Conservation (phyloP, 2,329 filamentous ascomycete species). For the Hymenoscyphus scutula region DNA sequence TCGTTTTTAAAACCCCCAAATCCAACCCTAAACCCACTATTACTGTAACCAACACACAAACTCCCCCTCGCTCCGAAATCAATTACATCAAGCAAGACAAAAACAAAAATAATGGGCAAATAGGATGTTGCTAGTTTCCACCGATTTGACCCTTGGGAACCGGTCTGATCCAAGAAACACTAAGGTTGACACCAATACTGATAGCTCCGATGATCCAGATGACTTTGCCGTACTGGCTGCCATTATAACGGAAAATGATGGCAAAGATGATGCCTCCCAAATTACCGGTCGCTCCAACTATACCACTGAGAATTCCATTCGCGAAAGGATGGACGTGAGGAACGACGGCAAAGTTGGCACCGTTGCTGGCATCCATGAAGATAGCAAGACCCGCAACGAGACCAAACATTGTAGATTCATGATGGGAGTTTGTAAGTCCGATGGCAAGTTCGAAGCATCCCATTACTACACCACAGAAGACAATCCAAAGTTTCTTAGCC, state of each 20-base stretch:
- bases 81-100: not conserved
- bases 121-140: not conserved
- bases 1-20: not conserved
- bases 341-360: slow-evolving; percentile 59
- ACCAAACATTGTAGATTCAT: slow-evolving; percentile 66
- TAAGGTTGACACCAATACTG: slow-evolving; percentile 64
- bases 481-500: slow-evolving; percentile 61
- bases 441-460: slow-evolving; percentile 59
- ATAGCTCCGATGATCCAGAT: slow-evolving; percentile 81
- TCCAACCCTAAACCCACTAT: not conserved
- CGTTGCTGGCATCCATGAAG: slow-evolving; percentile 72
- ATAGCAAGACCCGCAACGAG: slow-evolving; percentile 72
- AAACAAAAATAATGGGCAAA: not conserved
- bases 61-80: not conserved
- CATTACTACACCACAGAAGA: slow-evolving; percentile 52
- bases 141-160: slow-evolving; percentile 44
- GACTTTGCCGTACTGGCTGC: slow-evolving; percentile 61
- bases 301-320: slow-evolving; percentile 61
- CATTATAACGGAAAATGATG: slow-evolving; percentile 74
- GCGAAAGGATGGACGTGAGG: slow-evolving; percentile 60
- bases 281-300: slow-evolving; percentile 76
- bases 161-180: slow-evolving; percentile 59
- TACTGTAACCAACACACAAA: not conserved
- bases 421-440: slow-evolving; percentile 59
- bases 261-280: slow-evolving; percentile 80